A percentile compares a stretch with the other conserved stretches of the same genome.
phyloP scores from a whole-genome alignment of 1,284 basidiomycete species.

The Irpex rosettiformis region DNA sequence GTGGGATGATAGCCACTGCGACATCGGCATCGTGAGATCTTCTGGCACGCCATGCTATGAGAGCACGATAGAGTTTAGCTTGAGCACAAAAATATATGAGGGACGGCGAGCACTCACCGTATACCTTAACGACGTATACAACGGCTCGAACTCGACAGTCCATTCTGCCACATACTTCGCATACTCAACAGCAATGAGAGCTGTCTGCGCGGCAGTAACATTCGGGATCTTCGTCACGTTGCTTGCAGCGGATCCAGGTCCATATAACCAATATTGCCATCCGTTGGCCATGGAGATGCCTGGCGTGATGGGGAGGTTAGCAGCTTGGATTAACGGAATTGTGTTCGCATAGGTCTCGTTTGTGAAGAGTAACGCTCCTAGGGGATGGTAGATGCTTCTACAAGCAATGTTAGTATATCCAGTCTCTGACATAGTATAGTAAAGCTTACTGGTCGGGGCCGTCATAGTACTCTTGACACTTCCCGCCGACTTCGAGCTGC shows the following conservation, averaged over 20 bases:
- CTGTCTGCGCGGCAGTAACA: background rate
- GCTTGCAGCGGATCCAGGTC: background rate
- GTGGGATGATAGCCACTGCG: background rate
- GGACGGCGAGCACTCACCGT: background rate
- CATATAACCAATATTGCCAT: background rate
- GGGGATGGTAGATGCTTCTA: background rate
- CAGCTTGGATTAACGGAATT: background rate
- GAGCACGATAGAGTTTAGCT: background rate
- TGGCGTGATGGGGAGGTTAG: background rate
- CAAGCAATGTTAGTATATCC: background rate
- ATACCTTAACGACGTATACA: background rate
- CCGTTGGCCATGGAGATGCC: background rate
- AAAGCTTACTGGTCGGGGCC: background rate
- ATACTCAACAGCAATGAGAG: background rate
- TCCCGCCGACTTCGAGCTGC: background rate
- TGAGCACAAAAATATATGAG: too few relatives aligned
- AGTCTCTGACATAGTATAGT: background rate
- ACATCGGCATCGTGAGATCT: background rate
- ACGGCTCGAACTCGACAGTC: background rate
- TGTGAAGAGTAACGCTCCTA: conserved; percentile 2
- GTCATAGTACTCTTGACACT: conserved; percentile 2
- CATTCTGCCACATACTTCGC: background rate
- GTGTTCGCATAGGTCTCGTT: conserved; percentile 1
- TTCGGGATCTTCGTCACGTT: background rate
- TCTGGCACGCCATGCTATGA: background rate